Evolutionary conservation across 2,329 filamentous ascomycete genomes (phyloP).

Genomic region (Tolypocladium paradoxum): DNA sequence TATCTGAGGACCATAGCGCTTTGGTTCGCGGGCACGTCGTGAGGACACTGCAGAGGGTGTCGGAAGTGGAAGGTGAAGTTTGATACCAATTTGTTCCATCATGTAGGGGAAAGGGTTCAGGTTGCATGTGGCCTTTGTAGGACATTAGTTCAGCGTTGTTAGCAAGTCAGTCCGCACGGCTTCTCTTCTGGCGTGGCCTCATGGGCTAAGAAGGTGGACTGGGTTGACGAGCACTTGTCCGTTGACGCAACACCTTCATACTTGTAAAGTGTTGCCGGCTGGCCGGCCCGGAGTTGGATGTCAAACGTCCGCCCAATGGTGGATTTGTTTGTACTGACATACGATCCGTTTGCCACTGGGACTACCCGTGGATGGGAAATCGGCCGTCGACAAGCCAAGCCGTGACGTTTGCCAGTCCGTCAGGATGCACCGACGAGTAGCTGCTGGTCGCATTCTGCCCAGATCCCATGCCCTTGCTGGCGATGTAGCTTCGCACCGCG

Average conservation of each 20-base stretch:
- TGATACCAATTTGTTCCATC: no score
- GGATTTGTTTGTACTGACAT: slow-evolving; percentile 46
- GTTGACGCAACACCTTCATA: slow-evolving; percentile 58
- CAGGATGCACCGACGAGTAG: slow-evolving; percentile 54
- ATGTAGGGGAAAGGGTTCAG: no score
- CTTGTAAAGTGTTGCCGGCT: slow-evolving; percentile 49
- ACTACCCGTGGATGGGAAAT: slow-evolving; percentile 30
- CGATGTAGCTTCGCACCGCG: slow-evolving; percentile 53
- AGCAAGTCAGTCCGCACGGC: no score
- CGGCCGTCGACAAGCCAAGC: slow-evolving; percentile 38
- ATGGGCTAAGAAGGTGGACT: no score
- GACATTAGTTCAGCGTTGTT: no score
- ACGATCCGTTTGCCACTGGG: slow-evolving; percentile 12
- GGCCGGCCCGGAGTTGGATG: slow-evolving; percentile 39
- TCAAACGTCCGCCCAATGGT: slow-evolving; percentile 52
- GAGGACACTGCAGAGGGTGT: no score
- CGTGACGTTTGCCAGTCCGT: slow-evolving; percentile 50
- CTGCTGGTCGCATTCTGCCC: slow-evolving; percentile 44
- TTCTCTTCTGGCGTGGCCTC: no score
- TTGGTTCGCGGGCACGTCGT: no score
- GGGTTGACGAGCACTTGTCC: no score
- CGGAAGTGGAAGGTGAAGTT: no score
- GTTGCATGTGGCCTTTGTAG: no score
- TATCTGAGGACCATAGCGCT: no score
- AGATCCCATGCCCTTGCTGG: slow-evolving; percentile 27